phyloP scores from a whole-genome alignment of 2,329 filamentous ascomycete species.

The Byssoonygena ceratinophila region DNA sequence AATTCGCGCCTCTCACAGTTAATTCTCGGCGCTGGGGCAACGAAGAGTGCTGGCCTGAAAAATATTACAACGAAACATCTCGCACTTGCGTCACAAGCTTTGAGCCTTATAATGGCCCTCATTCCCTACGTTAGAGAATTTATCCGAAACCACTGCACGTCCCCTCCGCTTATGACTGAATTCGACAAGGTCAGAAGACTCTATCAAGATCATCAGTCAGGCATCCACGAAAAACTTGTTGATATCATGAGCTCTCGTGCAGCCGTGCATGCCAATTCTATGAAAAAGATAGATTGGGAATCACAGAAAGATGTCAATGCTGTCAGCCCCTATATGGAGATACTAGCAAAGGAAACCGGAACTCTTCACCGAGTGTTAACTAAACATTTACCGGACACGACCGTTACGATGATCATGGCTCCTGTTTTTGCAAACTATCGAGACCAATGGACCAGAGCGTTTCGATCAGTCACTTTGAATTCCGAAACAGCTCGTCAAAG shows the following conservation, averaged over 20 bases:
- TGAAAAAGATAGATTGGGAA: constrained; percentile 70
- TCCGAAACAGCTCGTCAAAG: constrained; percentile 59
- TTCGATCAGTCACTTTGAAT: constrained; percentile 54
- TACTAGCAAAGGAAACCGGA: constrained; percentile 71
- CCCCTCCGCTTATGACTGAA: constrained; percentile 57
- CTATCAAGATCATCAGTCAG: constrained; percentile 80
- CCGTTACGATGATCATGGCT: constrained; percentile 71
- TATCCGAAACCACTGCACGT: constrained; percentile 60
- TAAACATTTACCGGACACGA: constrained; percentile 67
- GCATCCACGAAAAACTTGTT: constrained; percentile 83
- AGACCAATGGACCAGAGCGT: constrained; percentile 63
- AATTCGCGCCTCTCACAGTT: constrained; percentile 94
- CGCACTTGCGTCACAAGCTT: constrained; percentile 76
- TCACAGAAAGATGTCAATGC: constrained; percentile 35
- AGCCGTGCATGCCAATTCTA: constrained; percentile 59
- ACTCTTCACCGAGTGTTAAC: constrained; percentile 74
- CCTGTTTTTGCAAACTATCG: constrained; percentile 75
- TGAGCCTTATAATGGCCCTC: constrained; percentile 76
- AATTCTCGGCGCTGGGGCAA: constrained; percentile 89
- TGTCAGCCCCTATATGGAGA: constrained; percentile 71
- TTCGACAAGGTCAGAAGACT: constrained; percentile 79
- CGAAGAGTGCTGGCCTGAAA: constrained; percentile 74
- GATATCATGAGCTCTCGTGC: constrained; percentile 82
- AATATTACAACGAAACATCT: constrained; percentile 96
- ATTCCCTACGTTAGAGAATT: constrained; percentile 89